A percentile compares a stretch with the other conserved stretches of the same genome.
Conservation (phyloP, 1,284 basidiomycete genomes). For the Gastroboletus turbinatus region DNA sequence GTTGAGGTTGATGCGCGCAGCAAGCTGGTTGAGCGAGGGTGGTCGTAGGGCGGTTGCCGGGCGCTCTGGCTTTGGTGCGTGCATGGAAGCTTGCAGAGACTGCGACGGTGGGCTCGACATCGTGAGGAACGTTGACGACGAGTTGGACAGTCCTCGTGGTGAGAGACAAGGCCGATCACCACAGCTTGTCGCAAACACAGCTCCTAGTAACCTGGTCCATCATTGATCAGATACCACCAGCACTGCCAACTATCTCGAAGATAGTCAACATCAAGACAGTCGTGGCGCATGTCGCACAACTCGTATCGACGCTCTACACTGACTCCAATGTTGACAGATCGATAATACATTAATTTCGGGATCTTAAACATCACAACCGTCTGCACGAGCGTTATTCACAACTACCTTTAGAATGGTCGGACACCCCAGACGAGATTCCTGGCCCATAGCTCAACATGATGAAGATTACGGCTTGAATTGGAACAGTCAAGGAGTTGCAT, state of each 20-base stretch:
- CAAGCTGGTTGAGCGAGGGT: constrained; percentile 78
- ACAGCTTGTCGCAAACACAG: constrained; percentile 5
- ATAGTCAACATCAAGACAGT: not conserved
- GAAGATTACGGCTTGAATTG: not conserved
- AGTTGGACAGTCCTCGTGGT: constrained; percentile 10
- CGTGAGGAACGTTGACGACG: constrained; percentile 16
- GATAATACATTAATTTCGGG: not conserved
- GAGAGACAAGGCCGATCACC: constrained; percentile 16
- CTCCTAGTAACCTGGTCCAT: not conserved
- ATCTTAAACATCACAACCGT: not conserved
- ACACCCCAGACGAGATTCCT: not conserved
- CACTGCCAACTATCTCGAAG: not conserved
- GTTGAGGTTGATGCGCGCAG: constrained; percentile 64
- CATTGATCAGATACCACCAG: not conserved
- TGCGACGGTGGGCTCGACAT: constrained; percentile 35
- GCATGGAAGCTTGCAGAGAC: constrained; percentile 34
- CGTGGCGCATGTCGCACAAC: not conserved
- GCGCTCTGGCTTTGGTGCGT: constrained; percentile 43
- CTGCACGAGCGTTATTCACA: not conserved
- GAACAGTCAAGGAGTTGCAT: not conserved
- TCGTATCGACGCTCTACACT: not conserved
- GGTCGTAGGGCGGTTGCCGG: constrained; percentile 41
- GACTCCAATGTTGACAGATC: not conserved
- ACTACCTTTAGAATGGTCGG: not conserved
- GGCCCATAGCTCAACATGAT: not conserved